Conservation (phyloP, 208 protist genomes). For the Acanthamoeba comandoni region DNA sequence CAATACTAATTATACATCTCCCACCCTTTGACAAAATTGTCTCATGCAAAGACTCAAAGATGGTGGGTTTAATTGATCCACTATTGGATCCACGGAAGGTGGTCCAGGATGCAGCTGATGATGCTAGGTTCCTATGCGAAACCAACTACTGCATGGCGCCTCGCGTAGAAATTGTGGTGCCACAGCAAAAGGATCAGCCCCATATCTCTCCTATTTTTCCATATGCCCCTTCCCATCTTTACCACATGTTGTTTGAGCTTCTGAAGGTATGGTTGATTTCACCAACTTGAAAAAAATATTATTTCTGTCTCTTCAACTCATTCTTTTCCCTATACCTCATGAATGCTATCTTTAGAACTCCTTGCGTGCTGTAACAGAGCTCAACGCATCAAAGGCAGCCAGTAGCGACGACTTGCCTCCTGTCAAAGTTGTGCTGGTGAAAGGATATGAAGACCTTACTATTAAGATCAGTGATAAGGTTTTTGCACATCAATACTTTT, state of each 20-base stretch:
- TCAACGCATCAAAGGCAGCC: background rate
- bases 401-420: conserved; percentile 48
- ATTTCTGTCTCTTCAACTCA: background rate
- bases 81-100: background rate
- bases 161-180: conserved; percentile 26
- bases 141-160: conserved; percentile 54
- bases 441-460: conserved; percentile 35
- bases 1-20: no score
- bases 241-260: conserved; percentile 63
- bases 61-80: no score
- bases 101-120: conserved; percentile 42
- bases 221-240: conserved; percentile 64
- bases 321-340: conserved; percentile 1
- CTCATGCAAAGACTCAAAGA: no score
- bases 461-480: conserved; percentile 61
- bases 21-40: no score
- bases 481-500: no score
- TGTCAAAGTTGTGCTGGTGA: conserved; percentile 47
- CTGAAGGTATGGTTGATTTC: background rate
- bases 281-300: background rate
- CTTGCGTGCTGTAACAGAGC: conserved; percentile 38
- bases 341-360: background rate
- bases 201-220: conserved; percentile 29
- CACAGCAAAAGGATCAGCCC: background rate
- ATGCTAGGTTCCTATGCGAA: conserved; percentile 27